These are phyloP conservation scores for Spathaspora arborariae DNA, from an alignment of 805 yeast genomes.

Conservation along the genomic window DNA sequence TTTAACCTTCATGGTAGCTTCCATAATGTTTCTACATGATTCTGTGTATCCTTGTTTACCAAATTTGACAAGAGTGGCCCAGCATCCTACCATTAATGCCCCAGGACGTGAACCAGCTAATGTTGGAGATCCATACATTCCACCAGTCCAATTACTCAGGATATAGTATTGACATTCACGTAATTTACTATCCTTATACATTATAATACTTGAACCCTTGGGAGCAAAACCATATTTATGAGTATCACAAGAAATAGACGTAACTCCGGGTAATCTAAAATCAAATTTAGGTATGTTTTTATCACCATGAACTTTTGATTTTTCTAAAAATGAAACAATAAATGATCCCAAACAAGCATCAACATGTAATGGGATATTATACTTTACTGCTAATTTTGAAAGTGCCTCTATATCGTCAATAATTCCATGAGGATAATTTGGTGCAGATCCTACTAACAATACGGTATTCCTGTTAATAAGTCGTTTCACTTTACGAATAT, in stretches of 20 bases:
- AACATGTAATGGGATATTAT: conserved; percentile 86
- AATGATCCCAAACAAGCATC: conserved; percentile 96
- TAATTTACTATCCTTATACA: conserved; percentile 71
- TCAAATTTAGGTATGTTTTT: conserved; percentile 59
- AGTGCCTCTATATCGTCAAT: conserved; percentile 81
- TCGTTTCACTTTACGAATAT: conserved; percentile 55
- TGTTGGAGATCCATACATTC: conserved; percentile 94
- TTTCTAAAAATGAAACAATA: conserved; percentile 72
- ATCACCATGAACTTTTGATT: conserved; percentile 48
- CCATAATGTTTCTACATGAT: conserved; percentile 63
- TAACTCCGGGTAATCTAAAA: conserved; percentile 83
- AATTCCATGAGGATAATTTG: conserved; percentile 96
- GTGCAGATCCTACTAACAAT: conserved; percentile 87
- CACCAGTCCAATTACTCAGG: conserved; percentile 86
- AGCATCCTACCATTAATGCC: conserved; percentile 95
- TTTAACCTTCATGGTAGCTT: conserved; percentile 58
- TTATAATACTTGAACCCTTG: conserved; percentile 87
- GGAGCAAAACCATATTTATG: conserved; percentile 99
- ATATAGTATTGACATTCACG: conserved; percentile 83
- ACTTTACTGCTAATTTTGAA: conserved; percentile 57
- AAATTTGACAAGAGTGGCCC: conserved; percentile 84
- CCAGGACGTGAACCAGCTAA: conserved; percentile 97
- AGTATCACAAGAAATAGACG: conserved; percentile 98
- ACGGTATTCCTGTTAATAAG: conserved; percentile 78
- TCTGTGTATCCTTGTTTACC: conserved; percentile 81